These are phyloP conservation scores for Abeoforma whisleri DNA, from an alignment of 78 protist species.

Conservation along the genomic window DNA sequence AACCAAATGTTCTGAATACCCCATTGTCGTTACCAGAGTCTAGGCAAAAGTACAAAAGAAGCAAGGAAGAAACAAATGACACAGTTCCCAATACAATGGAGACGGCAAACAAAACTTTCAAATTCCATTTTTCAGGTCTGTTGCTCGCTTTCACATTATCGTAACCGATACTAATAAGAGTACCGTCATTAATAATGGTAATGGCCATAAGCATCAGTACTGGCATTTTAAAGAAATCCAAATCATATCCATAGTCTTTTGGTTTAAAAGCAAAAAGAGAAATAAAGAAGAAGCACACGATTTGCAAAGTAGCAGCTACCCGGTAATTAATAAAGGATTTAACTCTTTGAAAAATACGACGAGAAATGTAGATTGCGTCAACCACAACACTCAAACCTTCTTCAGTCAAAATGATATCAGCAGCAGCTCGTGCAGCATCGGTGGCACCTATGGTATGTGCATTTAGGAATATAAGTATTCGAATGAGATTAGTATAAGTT, in stretches of 20 bases:
- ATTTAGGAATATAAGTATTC: too few species aligned
- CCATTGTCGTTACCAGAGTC: neutral
- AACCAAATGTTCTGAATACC: neutral
- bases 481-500: conserved; percentile 1
- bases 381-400: conserved; percentile 73
- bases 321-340: conserved; percentile 57
- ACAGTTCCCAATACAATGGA: conserved; percentile 39
- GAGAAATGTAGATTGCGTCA: conserved; percentile 59
- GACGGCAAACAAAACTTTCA: conserved; percentile 44
- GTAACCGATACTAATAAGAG: conserved; percentile 61
- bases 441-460: conserved; percentile 69
- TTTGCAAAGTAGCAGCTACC: conserved; percentile 44
- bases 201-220: conserved; percentile 60
- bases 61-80: neutral
- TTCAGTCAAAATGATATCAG: conserved; percentile 72
- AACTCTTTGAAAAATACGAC: conserved; percentile 75
- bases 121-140: conserved; percentile 66
- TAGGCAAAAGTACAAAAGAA: neutral
- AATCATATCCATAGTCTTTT: conserved; percentile 25
- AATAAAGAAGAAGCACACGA: conserved; percentile 34
- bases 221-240: conserved; percentile 51
- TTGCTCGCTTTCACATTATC: conserved; percentile 58
- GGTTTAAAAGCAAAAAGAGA: conserved; percentile 27
- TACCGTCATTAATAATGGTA: conserved; percentile 72
- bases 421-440: conserved; percentile 75